A percentile compares a stretch with the other conserved stretches of the same genome.
Evolutionary conservation across 495 filamentous ascomycete species (phyloP).

Genomic region (Antarctomyces pellizariae): DNA sequence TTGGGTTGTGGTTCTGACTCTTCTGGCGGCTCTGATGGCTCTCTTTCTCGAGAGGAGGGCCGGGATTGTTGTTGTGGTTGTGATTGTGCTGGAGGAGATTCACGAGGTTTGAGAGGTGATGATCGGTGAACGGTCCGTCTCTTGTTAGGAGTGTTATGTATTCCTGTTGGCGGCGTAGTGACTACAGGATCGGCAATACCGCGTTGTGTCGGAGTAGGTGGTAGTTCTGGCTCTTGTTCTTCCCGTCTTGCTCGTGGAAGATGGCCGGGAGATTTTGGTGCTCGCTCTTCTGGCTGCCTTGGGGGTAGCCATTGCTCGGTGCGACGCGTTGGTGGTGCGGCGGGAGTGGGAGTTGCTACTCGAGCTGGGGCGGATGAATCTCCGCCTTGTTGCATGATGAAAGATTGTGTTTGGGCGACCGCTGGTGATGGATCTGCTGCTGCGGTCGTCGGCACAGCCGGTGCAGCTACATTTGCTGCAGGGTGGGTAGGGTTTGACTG

Average conservation of each 20-base stretch:
- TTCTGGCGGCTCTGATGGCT: not conserved
- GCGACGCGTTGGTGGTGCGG: not conserved
- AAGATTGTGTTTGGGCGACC: not conserved
- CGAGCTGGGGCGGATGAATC: not conserved
- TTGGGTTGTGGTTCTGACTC: constrained; percentile 1
- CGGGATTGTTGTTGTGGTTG: not conserved
- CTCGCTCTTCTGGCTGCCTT: not conserved
- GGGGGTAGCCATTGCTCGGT: not conserved
- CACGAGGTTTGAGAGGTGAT: constrained; percentile 14
- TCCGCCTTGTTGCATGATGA: not conserved
- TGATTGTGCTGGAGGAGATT: constrained; percentile 3
- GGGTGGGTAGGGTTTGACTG: too few relatives aligned
- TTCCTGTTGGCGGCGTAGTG: constrained; percentile 25
- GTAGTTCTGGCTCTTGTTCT: constrained; percentile 36
- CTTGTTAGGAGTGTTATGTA: constrained; percentile 28
- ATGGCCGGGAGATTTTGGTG: not conserved
- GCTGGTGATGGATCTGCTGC: too few relatives aligned
- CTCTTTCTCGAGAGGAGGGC: not conserved
- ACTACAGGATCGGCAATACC: constrained; percentile 29
- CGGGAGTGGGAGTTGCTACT: not conserved
- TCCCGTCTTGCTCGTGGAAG: not conserved
- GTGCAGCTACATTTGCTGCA: too few relatives aligned
- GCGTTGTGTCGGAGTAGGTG: constrained; percentile 40
- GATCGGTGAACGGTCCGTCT: constrained; percentile 24
- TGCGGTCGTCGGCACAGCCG: too few relatives aligned